Percentiles rank a stretch among this genome's conserved stretches.
Conservation (phyloP, 2,329 filamentous ascomycete genomes). For the Alternaria metachromatica region DNA sequence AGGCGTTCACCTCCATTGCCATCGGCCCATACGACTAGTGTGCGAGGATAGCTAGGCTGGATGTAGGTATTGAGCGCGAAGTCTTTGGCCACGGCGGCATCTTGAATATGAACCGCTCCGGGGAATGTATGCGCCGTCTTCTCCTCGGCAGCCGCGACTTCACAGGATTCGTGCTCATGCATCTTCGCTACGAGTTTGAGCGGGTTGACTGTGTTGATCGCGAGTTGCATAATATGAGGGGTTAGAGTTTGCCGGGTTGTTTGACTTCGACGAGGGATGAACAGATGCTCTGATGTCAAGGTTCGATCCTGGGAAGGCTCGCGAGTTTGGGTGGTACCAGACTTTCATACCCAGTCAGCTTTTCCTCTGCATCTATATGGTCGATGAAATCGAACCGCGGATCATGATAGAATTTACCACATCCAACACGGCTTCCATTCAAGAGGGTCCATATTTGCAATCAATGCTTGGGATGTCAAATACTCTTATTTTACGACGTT, state of each 20-base stretch:
- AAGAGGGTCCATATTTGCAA: neutral
- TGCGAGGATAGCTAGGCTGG: neutral
- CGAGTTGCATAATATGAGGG: neutral
- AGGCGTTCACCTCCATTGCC: neutral
- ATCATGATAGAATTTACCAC: neutral
- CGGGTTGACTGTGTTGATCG: neutral
- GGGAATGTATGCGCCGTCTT: neutral
- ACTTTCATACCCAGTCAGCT: neutral
- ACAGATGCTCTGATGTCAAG: neutral
- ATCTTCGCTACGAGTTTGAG: neutral
- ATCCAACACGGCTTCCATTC: neutral
- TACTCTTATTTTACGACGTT: too few species aligned
- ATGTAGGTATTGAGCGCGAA: neutral
- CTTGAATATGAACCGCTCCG: neutral
- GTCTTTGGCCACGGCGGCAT: neutral
- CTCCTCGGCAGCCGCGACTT: neutral
- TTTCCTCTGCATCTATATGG: neutral
- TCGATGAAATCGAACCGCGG: neutral
- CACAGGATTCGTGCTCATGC: neutral
- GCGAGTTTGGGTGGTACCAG: neutral
- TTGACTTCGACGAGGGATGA: neutral
- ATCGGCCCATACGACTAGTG: neutral
- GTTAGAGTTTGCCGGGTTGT: neutral
- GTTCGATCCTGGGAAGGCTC: neutral
- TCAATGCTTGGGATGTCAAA: too few species aligned